Conservation (phyloP, 2,329 filamentous ascomycete species). For the Colletotrichum musicola region DNA sequence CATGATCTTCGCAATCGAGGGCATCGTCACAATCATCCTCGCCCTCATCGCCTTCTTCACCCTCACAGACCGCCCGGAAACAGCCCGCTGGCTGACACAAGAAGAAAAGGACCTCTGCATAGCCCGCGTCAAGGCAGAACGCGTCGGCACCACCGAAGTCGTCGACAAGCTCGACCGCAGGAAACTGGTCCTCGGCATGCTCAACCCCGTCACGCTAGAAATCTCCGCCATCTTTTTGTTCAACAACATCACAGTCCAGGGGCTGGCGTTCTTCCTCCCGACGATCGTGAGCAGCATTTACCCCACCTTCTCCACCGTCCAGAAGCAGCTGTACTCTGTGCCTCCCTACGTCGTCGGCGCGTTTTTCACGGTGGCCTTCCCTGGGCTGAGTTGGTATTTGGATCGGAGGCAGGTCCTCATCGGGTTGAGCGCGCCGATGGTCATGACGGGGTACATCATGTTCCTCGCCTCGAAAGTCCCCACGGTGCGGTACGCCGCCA, state of each 20-base stretch:
- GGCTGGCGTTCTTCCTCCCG: slow-evolving; percentile 76
- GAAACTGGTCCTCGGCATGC: slow-evolving; percentile 73
- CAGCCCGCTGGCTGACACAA: slow-evolving; percentile 73
- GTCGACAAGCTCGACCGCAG: slow-evolving; percentile 72
- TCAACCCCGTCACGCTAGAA: slow-evolving; percentile 70
- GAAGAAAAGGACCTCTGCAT: slow-evolving; percentile 77
- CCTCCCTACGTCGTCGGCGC: slow-evolving; percentile 78
- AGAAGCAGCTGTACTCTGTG: slow-evolving; percentile 77
- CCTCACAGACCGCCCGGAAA: slow-evolving; percentile 76
- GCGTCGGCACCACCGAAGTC: slow-evolving; percentile 69
- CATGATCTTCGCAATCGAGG: slow-evolving; percentile 80
- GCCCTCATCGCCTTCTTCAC: slow-evolving; percentile 73
- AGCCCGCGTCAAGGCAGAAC: slow-evolving; percentile 76
- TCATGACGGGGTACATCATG: slow-evolving; percentile 79
- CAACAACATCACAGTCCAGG: slow-evolving; percentile 79
- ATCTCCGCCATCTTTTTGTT: slow-evolving; percentile 72
- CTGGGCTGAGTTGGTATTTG: slow-evolving; percentile 70
- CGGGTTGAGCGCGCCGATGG: slow-evolving; percentile 69
- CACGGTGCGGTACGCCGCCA: slow-evolving; percentile 74
- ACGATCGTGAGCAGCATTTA: slow-evolving; percentile 79
- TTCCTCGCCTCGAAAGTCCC: slow-evolving; percentile 70
- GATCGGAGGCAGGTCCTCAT: slow-evolving; percentile 73
- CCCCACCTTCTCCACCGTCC: slow-evolving; percentile 66
- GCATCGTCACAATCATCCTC: slow-evolving; percentile 62
- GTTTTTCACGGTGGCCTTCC: slow-evolving; percentile 74